Conservation (phyloP, 2,329 filamentous ascomycete genomes). For the Endocalyx cinctus region DNA sequence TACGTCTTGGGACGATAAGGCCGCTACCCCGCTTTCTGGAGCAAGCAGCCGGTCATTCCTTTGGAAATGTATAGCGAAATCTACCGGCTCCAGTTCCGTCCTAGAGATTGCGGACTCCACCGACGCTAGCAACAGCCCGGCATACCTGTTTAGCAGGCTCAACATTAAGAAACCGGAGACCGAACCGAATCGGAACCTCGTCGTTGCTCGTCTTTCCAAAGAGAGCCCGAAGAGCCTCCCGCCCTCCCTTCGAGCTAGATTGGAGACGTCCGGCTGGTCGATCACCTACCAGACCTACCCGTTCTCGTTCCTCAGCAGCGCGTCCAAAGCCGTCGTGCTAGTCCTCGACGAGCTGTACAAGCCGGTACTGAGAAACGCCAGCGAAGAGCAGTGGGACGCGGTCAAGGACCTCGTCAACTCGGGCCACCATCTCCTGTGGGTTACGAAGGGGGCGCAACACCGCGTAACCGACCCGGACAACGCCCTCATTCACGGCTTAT, state of each 20-base stretch:
- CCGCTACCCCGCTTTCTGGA: no score
- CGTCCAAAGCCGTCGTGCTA: slow-evolving; percentile 1
- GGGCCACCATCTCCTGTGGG: slow-evolving; percentile 19
- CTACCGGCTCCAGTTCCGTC: no score
- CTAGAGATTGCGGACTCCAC: no score
- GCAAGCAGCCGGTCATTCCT: no score
- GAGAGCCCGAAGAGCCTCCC: background rate
- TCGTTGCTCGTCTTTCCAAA: background rate
- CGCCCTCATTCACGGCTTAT: slow-evolving; percentile 16
- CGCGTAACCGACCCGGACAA: slow-evolving; percentile 16
- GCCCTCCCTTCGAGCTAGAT: background rate
- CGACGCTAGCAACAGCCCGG: no score
- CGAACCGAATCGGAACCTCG: background rate
- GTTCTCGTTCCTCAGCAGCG: no score
- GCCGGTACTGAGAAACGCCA: slow-evolving; percentile 5
- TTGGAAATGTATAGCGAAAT: no score
- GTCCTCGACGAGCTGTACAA: slow-evolving; percentile 8
- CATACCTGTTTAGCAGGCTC: no score
- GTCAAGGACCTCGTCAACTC: slow-evolving; percentile 16
- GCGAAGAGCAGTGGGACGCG: slow-evolving; percentile 13
- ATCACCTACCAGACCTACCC: background rate
- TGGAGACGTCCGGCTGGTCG: background rate
- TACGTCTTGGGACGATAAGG: no score
- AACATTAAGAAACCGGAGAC: background rate
- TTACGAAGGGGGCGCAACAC: slow-evolving; percentile 18